Evolutionary conservation across 2,329 filamentous ascomycete species (phyloP), one percentile per base, ranked within the genome.

Genomic region (Corinectria fuckeliana): DNA sequence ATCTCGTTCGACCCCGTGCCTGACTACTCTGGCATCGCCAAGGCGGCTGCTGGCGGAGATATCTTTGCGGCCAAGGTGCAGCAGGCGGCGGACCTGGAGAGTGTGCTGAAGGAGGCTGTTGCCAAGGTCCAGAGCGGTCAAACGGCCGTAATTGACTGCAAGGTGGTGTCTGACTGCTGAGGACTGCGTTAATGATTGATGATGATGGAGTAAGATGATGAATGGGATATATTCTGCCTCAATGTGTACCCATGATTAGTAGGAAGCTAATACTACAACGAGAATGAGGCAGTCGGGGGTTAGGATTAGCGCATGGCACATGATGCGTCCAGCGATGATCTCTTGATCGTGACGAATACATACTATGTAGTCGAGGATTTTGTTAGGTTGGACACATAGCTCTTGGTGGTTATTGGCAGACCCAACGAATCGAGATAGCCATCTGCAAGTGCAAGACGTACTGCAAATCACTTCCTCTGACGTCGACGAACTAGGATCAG

Each of bases 21-120:
- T 0, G 83, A 88, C 70, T 88, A 85, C 66, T 72, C 83, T 0
- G 85, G 84, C 34, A 86, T 88, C 49, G 86, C 85, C 18, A 85
- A 85, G 74, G 85, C 85, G 1, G 84, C 85, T 0, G 81, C 82
- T 0, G 82, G 81, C 1, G 85, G 85, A 6, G 78, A 85, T 18
- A 72, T 86, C 7, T 81, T 81, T 56, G 77, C 84, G 0, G 81
- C 80, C 0, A 74, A 73, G 52, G 82, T 85, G 0, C 79, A 81
- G 42, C 76, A 80, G 53, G 75, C 77, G 2, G 74, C 74, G 2
- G 78, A 82, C 14, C 74, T 87, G 7, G 80, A 83, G 44, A 69
- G 63, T 2, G 78, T 82, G 32, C 69, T 86, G 50, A 75, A 76
- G 67, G 73, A 82, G 65, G 84, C 83, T 1, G 82, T 87, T 56